These are phyloP conservation scores for Penicillium sp. DNA, from an alignment of 2,329 filamentous ascomycete species.

Conservation along the genomic window DNA sequence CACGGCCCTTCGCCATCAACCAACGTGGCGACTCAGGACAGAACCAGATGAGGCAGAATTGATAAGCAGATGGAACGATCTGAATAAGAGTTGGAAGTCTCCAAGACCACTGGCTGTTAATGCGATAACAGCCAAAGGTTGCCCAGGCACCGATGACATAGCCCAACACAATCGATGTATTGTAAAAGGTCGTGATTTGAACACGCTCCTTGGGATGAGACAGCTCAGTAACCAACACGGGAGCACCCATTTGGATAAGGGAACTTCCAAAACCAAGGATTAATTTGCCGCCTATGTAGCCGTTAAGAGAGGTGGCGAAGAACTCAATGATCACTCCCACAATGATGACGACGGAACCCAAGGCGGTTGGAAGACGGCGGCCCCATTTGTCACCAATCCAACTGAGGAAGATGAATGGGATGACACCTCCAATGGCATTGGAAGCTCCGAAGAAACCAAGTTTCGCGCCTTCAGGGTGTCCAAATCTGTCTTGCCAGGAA, in stretches of 20 bases:
- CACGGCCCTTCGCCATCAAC: constrained; percentile 57
- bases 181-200: constrained; percentile 46
- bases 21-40: constrained; percentile 65
- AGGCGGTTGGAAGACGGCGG: constrained; percentile 27
- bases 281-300: constrained; percentile 33
- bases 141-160: constrained; percentile 47
- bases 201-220: constrained; percentile 47
- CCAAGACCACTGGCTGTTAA: constrained; percentile 52
- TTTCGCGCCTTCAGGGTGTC: constrained; percentile 28
- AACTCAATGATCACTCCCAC: constrained; percentile 34
- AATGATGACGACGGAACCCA: constrained; percentile 43
- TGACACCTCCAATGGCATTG: constrained; percentile 30
- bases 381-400: constrained; percentile 30
- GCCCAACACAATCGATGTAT: constrained; percentile 48
- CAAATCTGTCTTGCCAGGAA: constrained; percentile 46
- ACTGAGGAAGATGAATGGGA: constrained; percentile 28
- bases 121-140: constrained; percentile 39
- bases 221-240: constrained; percentile 50
- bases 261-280: constrained; percentile 31
- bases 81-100: constrained; percentile 59
- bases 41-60: constrained; percentile 52
- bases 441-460: constrained; percentile 31
- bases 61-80: constrained; percentile 48
- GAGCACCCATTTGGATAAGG: constrained; percentile 47
- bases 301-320: constrained; percentile 30